Base-by-base conservation (phyloP, 2,329 filamentous ascomycete genomes). In the Dryadomyces quercivorus region DNA sequence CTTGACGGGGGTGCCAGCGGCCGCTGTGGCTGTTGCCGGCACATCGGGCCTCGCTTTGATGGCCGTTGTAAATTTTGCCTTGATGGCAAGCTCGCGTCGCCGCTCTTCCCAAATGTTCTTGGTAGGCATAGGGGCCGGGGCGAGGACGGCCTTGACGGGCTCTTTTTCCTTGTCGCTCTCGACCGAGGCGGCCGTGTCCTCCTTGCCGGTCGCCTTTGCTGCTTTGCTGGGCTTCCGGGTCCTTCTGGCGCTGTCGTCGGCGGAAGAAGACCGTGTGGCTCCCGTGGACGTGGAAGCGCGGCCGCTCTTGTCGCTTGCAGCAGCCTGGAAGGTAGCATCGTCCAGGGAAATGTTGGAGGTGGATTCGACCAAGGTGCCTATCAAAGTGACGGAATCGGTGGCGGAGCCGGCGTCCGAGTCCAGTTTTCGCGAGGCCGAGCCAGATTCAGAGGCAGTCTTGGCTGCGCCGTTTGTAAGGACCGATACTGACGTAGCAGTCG, bases 71-170 rank as follows among this genome's bases (percentile, higher is more conserved):
- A 65, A 57, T 62, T 75, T 77, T 22, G 67, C 65, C 66, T 81
- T 84, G 43, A 78, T 73, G 58, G 76, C 72, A 47, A 75, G 70
- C 49, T 82, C 82, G 63, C 89, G 84, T 62, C 78, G 84, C 55
- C 91, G 81, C 69, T 91, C 82, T 59, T 84, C 79, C 92, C 93
- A 98, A 58, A 91, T 74, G 67, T 98, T 98, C 56, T 96, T 86
- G 1, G 81, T 69, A 0, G 93, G 93, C 46, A 87, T 76, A 34
- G 89, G 86, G 18, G 92, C 92, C 57, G 93, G 88, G 49, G 85
- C 84, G 45, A 95, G 74, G 62, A 85, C 78, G 47, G 81, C 71
- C 62, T 84, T 81, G 61, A 78, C 72, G 15, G 73, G 72, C 57
- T 80, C 72, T 57, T 78, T 76, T 60, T 80, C 80, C 61, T 83